These are phyloP conservation scores for Candida anglica DNA, from an alignment of 805 yeast species.

Conservation along the genomic window DNA sequence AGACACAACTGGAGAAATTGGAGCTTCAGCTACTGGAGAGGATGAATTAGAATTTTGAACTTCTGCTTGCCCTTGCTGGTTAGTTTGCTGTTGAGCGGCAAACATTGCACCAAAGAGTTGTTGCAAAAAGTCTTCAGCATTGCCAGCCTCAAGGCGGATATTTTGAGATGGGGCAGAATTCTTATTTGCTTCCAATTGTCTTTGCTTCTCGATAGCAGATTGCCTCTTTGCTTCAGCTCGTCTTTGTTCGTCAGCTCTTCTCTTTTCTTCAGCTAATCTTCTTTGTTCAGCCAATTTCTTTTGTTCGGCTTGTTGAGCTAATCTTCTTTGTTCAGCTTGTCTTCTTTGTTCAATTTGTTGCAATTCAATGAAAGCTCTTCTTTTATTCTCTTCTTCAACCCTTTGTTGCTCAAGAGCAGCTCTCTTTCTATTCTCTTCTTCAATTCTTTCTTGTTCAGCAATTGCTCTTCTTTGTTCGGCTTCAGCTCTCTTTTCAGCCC, in stretches of 20 bases:
- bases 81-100: conserved; percentile 2
- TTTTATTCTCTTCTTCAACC: conserved; percentile 1
- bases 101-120: conserved; percentile 14
- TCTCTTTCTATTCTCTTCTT: conserved; percentile 1
- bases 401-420: not conserved
- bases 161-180: not conserved
- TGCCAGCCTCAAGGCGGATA: not conserved
- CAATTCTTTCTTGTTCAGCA: conserved; percentile 1
- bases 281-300: conserved; percentile 6
- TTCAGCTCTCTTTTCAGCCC: conserved; percentile 3
- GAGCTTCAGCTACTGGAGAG: conserved; percentile 3
- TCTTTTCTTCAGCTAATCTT: conserved; percentile 10
- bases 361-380: conserved; percentile 1
- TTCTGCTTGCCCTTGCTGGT: not conserved
- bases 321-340: conserved; percentile 3
- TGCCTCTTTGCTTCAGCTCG: conserved; percentile 3
- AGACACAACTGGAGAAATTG: conserved; percentile 6
- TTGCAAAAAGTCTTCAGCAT: conserved; percentile 16
- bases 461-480: conserved; percentile 1
- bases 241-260: conserved; percentile 6
- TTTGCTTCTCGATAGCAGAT: conserved; percentile 2
- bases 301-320: conserved; percentile 7
- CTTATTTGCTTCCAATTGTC: conserved; percentile 1
- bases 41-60: not conserved
- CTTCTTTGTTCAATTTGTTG: conserved; percentile 4